Base-by-base conservation (phyloP, 2,329 filamentous ascomycete species). In the Diaporthe sp. region DNA sequence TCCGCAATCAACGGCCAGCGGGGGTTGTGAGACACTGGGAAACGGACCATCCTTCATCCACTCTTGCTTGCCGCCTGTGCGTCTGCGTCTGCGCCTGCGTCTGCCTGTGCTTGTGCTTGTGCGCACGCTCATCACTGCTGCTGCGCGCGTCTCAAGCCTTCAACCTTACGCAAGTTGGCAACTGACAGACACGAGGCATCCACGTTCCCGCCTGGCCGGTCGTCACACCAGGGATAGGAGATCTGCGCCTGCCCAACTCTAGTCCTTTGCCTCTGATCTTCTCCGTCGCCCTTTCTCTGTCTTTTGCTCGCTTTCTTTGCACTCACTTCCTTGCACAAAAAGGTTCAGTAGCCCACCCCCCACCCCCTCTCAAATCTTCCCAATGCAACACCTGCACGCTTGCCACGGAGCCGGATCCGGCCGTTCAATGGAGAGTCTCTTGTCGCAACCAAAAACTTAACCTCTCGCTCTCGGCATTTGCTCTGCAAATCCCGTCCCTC, bases 151-250 rank as follows among this genome's bases (percentile, higher is more conserved):
- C n/a, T 42, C 34, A 44, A 5, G 61, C 57, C 57, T 55, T 62
- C 57, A 53, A 72, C 70, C 59, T 72, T 42, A 39, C 39, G 39
- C 62, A 53, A 19, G 62, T 68, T 71, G 70, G 70, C 70, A 72
- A 72, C 57, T 72, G 70, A 62, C 70, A 62, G 70, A 62, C 70
- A 72, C 44, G 70, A 72, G 44, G 70, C 44, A 58, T 44, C 42
- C 70, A 72, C 55, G 58, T 72, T 72, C 42, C 57, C 69, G 46
- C n/a, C n/a, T 51, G 12, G 17, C 28, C 42, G 25, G 37, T 44
- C 28, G 57, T 62, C 57, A 46, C 55, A 62, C 31, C 22, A 39
- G 34, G 3, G 3, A 37, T 10, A 28, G n/a, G 34, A 69, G 65
- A 68, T 53, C 65, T 68, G 44, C 62, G 62, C 13, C 28, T 37